Percentiles rank a stretch among this genome's conserved stretches.
phyloP scores from a whole-genome alignment of 1,139 yeast species.

The Ogataea hybrid region DNA sequence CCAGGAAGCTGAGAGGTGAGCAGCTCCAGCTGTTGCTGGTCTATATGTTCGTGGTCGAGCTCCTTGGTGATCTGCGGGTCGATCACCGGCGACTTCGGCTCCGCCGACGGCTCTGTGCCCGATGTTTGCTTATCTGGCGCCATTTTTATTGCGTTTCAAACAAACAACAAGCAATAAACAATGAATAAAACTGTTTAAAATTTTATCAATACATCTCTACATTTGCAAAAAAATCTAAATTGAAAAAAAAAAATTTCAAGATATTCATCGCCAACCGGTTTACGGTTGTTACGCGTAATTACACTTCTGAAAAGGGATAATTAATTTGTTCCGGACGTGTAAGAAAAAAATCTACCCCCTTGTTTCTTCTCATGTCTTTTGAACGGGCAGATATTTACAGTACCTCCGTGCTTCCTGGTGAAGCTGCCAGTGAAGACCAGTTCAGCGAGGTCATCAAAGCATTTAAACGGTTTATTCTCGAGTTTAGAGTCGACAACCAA shows the following conservation, averaged over 20 bases:
- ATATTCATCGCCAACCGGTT: background rate
- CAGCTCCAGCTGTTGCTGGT: conserved; percentile 22
- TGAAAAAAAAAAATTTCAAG: too few relatives aligned
- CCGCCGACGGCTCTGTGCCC: background rate
- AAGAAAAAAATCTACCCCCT: conserved; percentile 2
- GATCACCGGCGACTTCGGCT: conserved; percentile 8
- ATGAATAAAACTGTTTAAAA: conserved; percentile 1
- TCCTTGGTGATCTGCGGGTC: conserved; percentile 8
- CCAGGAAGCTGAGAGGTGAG: conserved; percentile 25
- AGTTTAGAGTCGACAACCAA: conserved; percentile 78
- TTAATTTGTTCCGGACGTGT: conserved; percentile 11
- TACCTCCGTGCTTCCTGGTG: conserved; percentile 87
- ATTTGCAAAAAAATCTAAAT: background rate
- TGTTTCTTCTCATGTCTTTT: conserved; percentile 51
- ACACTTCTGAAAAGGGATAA: conserved; percentile 12
- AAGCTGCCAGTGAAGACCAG: conserved; percentile 60
- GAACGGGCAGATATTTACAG: conserved; percentile 80
- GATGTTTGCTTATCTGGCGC: conserved; percentile 5
- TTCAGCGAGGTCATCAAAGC: conserved; percentile 77
- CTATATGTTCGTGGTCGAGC: conserved; percentile 7
- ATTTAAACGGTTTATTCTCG: conserved; percentile 78
- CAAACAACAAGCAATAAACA: conserved; percentile 6
- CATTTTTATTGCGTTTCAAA: conserved; percentile 1
- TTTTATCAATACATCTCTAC: conserved; percentile 9
- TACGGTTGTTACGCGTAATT: conserved; percentile 6